phyloP scores from a whole-genome alignment of 495 filamentous ascomycete species.

The Pyrenula massariospora region DNA sequence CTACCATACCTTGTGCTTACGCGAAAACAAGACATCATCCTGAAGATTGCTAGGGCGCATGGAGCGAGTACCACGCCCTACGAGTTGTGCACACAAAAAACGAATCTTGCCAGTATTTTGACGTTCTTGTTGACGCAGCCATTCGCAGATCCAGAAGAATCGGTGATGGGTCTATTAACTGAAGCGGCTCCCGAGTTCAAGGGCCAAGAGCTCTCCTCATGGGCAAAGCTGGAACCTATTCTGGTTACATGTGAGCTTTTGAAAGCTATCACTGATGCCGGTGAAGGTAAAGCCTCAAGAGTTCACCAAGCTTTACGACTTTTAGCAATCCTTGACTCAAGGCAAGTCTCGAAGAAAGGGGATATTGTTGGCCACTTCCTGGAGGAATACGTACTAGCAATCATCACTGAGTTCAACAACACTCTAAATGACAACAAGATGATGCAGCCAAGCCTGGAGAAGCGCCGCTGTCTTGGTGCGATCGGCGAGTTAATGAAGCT shows the following conservation, averaged over 20 bases:
- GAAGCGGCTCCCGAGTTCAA: constrained; percentile 58
- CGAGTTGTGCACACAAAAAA: constrained; percentile 47
- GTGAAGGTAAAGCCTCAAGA: constrained; percentile 44
- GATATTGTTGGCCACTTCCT: constrained; percentile 65
- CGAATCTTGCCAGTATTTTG: constrained; percentile 68
- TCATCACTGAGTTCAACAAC: constrained; percentile 73
- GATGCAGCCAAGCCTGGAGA: constrained; percentile 49
- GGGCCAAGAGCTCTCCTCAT: constrained; percentile 47
- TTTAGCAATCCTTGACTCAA: constrained; percentile 52
- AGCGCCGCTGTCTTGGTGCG: constrained; percentile 62
- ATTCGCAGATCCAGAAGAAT: constrained; percentile 48
- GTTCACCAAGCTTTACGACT: constrained; percentile 55
- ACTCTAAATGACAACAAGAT: constrained; percentile 61
- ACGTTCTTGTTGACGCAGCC: constrained; percentile 68
- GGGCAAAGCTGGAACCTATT: constrained; percentile 67
- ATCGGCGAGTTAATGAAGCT: constrained; percentile 81
- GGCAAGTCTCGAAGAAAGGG: constrained; percentile 38
- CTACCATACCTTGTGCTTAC: constrained; percentile 76
- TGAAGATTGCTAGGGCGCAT: constrained; percentile 65
- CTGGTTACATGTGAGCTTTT: constrained; percentile 70
- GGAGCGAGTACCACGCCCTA: constrained; percentile 44
- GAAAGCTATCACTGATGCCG: constrained; percentile 62
- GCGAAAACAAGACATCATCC: constrained; percentile 65
- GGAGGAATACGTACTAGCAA: constrained; percentile 73
- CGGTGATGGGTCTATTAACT: constrained; percentile 55